Percentiles rank a stretch among this genome's conserved stretches.
phyloP scores from a whole-genome alignment of 768 basidiomycete species.

The Tylopilus subfusipes region DNA sequence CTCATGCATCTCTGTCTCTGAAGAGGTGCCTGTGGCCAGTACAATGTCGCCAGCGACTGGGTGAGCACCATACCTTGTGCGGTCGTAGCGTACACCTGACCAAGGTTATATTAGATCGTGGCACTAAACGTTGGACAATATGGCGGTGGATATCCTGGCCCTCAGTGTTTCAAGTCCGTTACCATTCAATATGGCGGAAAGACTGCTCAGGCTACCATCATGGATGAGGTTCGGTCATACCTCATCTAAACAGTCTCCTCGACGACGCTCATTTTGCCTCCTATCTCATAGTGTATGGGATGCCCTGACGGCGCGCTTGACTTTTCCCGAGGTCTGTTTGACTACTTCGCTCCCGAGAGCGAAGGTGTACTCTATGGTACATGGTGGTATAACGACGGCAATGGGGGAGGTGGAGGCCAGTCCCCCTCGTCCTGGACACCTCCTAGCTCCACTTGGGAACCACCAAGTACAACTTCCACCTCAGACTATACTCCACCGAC shows the following conservation, averaged over 20 bases:
- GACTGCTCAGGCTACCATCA: constrained; percentile 52
- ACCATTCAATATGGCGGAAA: constrained; percentile 61
- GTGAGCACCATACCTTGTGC: constrained; percentile 31
- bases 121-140: constrained; percentile 53
- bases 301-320: constrained; percentile 69
- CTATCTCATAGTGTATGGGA: constrained; percentile 51
- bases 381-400: constrained; percentile 54
- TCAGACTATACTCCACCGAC: constrained; percentile 18
- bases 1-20: constrained; percentile 8
- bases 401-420: constrained; percentile 22
- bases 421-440: constrained; percentile 12
- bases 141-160: constrained; percentile 60
- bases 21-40: constrained; percentile 56
- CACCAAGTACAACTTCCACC: constrained; percentile 22
- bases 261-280: not conserved
- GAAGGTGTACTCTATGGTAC: constrained; percentile 56
- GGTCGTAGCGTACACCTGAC: not conserved
- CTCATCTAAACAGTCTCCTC: not conserved
- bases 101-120: constrained; percentile 41
- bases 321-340: constrained; percentile 63
- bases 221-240: constrained; percentile 50
- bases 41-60: constrained; percentile 39
- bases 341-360: constrained; percentile 47
- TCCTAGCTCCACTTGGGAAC: constrained; percentile 18
- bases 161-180: constrained; percentile 58